Base-by-base conservation (phyloP, 768 basidiomycete species). In the Tulasnella sp. region DNA sequence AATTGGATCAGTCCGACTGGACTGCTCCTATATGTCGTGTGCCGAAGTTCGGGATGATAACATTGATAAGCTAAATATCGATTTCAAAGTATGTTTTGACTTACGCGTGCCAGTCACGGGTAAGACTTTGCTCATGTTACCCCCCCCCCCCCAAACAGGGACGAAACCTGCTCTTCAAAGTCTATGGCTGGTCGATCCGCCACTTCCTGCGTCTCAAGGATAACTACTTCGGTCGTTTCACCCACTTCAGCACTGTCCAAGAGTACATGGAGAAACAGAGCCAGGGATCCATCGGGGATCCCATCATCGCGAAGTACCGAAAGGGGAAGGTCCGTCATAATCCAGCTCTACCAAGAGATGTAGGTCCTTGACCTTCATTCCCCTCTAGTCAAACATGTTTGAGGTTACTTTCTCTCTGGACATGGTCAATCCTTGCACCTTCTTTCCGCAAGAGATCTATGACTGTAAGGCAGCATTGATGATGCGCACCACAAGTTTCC, bases 161-260 rank as follows among this genome's bases (percentile, higher is more conserved):
- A 0, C 66, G 71, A 5, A 76, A 82, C 32, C 67, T 83, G 32
- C 73, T 79, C 8, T 85, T 84, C 72, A 87, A 85, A 68, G 74
- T 77, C 1, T 73, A 91, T 54, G 94, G 92, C 23, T 96, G 94
- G 94, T 83, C 83, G 1, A 79, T 94, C 61, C 82, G 93, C 38
- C 84, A 91, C 67, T 77, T 95, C 64, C 87, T 98, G 82, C 81
- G 85, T 42, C 67, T 96, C 60, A 83, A 86, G 48, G 91, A 95
- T 67, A 97, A 97, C 71, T 98, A 98, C 71, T 82, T 97, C 51
- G 95, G 95, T 10, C 78, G 81, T 3, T 98, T 96, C 71, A 96
- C 92, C 1, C 88, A 95, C 65, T 97, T 94, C 66, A 84, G 85
- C 2, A 96, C 90, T 0, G 75, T 91, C 43, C 79, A 78, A 21